A percentile compares a stretch with the other conserved stretches of the same genome.
Conservation (phyloP, 208 protist species). For the Crithidia fasciculata region DNA sequence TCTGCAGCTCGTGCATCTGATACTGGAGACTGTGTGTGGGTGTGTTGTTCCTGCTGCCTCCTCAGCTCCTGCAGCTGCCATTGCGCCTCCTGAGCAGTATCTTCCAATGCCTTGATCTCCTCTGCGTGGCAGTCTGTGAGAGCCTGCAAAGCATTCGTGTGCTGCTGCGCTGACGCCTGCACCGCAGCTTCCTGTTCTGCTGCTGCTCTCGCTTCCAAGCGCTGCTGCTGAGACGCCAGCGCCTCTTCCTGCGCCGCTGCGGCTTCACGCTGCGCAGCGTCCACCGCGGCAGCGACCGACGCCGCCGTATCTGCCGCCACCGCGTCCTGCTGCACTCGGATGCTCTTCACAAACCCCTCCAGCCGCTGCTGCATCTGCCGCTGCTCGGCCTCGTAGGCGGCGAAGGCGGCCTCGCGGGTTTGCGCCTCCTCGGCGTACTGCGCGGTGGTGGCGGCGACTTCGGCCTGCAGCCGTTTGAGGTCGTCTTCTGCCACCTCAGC, state of each 20-base stretch:
- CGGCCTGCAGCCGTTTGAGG: not conserved
- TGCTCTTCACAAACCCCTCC: not conserved
- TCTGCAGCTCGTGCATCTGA: not conserved
- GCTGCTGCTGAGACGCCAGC: conserved; percentile 22
- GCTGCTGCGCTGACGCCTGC: not conserved
- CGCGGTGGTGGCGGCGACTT: conserved; percentile 1
- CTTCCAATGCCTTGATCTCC: not conserved
- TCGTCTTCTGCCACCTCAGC: conserved; percentile 1
- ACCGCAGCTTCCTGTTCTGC: not conserved
- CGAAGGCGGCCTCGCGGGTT: not conserved
- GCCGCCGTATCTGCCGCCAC: conserved; percentile 3
- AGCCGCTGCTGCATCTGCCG: conserved; percentile 14
- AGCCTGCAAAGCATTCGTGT: not conserved
- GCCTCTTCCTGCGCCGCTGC: conserved; percentile 29
- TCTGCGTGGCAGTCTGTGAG: not conserved
- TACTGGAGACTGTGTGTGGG: not conserved
- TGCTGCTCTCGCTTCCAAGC: conserved; percentile 2
- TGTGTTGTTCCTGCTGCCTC: not conserved
- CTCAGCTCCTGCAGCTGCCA: not conserved
- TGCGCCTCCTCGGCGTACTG: conserved; percentile 14
- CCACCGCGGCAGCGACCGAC: conserved; percentile 9
- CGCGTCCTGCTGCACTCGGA: conserved; percentile 9
- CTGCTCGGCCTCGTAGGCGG: conserved; percentile 11
- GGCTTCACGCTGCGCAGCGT: not conserved
- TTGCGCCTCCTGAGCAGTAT: not conserved